A percentile compares a stretch with the other conserved stretches of the same genome.
Evolutionary conservation across 306 rosid species (phyloP).

Genomic region (Malus fusca): DNA sequence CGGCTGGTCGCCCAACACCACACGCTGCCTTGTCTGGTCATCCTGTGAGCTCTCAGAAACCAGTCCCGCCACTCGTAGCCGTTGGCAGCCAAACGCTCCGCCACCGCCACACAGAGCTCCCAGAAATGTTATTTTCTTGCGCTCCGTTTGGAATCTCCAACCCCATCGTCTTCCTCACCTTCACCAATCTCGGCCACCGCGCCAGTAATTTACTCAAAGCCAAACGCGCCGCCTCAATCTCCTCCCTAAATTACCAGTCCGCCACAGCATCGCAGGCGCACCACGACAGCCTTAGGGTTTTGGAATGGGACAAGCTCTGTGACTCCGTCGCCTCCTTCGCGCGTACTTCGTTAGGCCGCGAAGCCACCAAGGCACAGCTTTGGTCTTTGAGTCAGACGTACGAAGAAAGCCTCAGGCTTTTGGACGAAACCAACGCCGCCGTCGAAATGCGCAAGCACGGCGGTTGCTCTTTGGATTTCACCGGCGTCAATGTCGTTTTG

Average conservation of each 20-base stretch:
- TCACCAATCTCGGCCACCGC: constrained; percentile 14
- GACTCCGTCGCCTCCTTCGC: constrained; percentile 82
- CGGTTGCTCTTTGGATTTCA: constrained; percentile 54
- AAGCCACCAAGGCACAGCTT: constrained; percentile 67
- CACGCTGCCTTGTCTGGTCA: neutral
- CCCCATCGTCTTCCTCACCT: constrained; percentile 17
- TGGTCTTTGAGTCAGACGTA: constrained; percentile 59
- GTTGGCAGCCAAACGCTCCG: neutral
- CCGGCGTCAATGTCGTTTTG: constrained; percentile 53
- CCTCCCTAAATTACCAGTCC: constrained; percentile 10
- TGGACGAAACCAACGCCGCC: constrained; percentile 80
- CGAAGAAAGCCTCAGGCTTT: constrained; percentile 65
- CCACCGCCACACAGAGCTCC: neutral
- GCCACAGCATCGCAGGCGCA: constrained; percentile 34
- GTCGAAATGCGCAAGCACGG: constrained; percentile 84
- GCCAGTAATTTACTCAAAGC: neutral
- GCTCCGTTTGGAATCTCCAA: neutral
- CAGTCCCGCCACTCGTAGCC: constrained; percentile 3
- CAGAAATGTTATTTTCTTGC: constrained; percentile 44
- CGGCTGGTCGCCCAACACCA: neutral
- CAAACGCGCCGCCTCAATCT: constrained; percentile 13
- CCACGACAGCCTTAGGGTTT: constrained; percentile 62
- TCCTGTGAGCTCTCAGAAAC: too few relatives aligned
- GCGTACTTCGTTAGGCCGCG: constrained; percentile 68
- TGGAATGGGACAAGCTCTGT: constrained; percentile 87